These are phyloP conservation scores for Yamadazyma kitorensis DNA, from an alignment of 805 yeast species.

Conservation along the genomic window DNA sequence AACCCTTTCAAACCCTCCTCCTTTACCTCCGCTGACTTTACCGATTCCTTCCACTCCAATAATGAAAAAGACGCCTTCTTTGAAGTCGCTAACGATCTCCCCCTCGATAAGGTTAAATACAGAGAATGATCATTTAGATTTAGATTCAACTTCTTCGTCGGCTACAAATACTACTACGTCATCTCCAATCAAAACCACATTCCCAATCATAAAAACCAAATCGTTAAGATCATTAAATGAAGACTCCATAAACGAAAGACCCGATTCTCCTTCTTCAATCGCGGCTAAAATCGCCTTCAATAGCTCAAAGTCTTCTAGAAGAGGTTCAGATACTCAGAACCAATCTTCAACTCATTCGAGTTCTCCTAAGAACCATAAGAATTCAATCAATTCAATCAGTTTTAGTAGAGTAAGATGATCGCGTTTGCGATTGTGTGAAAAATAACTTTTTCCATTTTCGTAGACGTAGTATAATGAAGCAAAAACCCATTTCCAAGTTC, in stretches of 20 bases:
- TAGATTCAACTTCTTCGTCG: conserved; percentile 9
- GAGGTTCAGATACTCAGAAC: conserved; percentile 6
- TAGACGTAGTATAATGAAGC: conserved; percentile 3
- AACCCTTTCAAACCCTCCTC: neutral
- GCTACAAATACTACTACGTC: conserved; percentile 8
- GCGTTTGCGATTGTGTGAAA: no score
- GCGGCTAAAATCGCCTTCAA: conserved; percentile 27
- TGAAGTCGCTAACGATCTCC: conserved; percentile 38
- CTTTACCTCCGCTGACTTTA: conserved; percentile 4
- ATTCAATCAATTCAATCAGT: conserved; percentile 14
- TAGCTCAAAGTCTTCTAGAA: conserved; percentile 16
- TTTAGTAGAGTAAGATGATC: conserved; percentile 14
- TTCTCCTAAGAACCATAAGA: conserved; percentile 13
- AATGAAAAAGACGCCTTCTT: conserved; percentile 27
- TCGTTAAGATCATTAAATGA: conserved; percentile 6
- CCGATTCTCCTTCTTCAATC: conserved; percentile 21
- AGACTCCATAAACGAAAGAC: conserved; percentile 1
- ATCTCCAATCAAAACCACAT: conserved; percentile 11
- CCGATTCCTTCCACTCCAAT: conserved; percentile 14
- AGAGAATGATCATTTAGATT: conserved; percentile 8
- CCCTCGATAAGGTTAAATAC: conserved; percentile 26
- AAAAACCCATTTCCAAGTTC: conserved; percentile 7
- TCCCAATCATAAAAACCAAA: conserved; percentile 8
- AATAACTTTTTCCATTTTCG: no score
- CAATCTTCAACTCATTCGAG: neutral